Conservation (phyloP, 176 grass and related monocot species). For the Musa schizocarpa region DNA sequence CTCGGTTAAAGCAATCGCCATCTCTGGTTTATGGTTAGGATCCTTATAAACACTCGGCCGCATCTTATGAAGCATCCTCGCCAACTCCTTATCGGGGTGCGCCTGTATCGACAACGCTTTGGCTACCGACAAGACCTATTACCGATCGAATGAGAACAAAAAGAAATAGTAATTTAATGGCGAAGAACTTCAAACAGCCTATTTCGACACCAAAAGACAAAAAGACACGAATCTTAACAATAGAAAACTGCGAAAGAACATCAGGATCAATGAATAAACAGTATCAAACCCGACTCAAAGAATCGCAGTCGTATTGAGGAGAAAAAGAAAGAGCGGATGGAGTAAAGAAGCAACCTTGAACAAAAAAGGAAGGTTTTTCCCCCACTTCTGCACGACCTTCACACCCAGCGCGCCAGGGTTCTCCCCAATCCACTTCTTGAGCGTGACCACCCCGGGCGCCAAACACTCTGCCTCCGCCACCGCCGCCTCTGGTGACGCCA, state of each 20-base stretch:
- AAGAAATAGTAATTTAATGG: neutral
- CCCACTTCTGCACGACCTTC: conserved; percentile 51
- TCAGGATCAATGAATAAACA: too few relatives aligned
- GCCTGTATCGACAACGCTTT: conserved; percentile 95
- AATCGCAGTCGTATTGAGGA: too few relatives aligned
- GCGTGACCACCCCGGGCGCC: conserved; percentile 15
- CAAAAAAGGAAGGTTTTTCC: conserved; percentile 71
- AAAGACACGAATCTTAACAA: neutral
- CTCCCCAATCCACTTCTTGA: conserved; percentile 54
- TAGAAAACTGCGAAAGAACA: neutral
- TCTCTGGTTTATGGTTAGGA: conserved; percentile 88
- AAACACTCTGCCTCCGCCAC: neutral
- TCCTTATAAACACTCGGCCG: conserved; percentile 68
- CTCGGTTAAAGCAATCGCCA: conserved; percentile 88
- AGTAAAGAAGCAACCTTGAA: conserved; percentile 51
- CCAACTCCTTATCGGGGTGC: conserved; percentile 86
- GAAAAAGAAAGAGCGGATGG: neutral
- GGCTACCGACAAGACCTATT: conserved; percentile 80
- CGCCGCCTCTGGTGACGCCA: neutral
- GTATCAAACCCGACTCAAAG: too few relatives aligned
- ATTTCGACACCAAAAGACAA: neutral
- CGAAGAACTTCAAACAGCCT: neutral
- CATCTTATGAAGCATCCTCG: conserved; percentile 51
- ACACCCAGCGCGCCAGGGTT: conserved; percentile 46
- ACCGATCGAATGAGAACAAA: neutral